phyloP scores from a whole-genome alignment of 805 yeast genomes.

The Saturnispora kantuleensis region DNA sequence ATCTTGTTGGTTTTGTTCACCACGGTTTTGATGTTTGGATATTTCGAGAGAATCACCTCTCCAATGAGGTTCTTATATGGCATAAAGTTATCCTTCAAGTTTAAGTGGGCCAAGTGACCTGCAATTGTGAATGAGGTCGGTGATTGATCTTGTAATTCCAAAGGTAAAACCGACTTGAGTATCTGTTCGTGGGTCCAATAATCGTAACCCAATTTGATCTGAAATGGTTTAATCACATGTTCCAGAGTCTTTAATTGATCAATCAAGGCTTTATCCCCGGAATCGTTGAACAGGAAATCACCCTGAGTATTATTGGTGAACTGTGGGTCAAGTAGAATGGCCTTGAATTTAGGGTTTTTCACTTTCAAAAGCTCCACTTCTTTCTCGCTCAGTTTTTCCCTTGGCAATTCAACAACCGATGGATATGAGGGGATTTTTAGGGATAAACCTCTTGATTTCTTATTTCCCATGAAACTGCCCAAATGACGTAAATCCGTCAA shows the following conservation, averaged over 20 bases:
- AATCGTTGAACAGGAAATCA: not conserved
- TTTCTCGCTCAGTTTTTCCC: constrained; percentile 8
- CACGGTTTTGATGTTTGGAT: constrained; percentile 71
- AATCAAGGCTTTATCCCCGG: constrained; percentile 10
- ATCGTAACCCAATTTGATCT: constrained; percentile 51
- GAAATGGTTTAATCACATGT: constrained; percentile 42
- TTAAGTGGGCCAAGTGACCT: constrained; percentile 93
- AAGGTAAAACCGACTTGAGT: constrained; percentile 67
- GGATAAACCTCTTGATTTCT: constrained; percentile 36
- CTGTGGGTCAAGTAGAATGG: constrained; percentile 51
- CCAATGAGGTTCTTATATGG: constrained; percentile 80
- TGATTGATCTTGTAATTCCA: constrained; percentile 51
- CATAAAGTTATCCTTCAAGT: constrained; percentile 72
- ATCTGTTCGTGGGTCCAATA: constrained; percentile 91
- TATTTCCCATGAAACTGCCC: constrained; percentile 43
- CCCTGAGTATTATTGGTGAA: constrained; percentile 32
- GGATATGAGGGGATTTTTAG: constrained; percentile 62
- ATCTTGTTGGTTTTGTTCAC: constrained; percentile 87
- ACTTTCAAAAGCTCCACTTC: constrained; percentile 8
- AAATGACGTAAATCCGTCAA: constrained; percentile 59
- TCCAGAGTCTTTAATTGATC: constrained; percentile 32
- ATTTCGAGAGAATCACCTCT: constrained; percentile 81
- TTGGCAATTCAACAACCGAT: constrained; percentile 43
- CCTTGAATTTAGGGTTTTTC: constrained; percentile 34
- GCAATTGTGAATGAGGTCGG: constrained; percentile 90